phyloP scores from a whole-genome alignment of 2,329 filamentous ascomycete species.

The Emmonsiellopsis sp. region DNA sequence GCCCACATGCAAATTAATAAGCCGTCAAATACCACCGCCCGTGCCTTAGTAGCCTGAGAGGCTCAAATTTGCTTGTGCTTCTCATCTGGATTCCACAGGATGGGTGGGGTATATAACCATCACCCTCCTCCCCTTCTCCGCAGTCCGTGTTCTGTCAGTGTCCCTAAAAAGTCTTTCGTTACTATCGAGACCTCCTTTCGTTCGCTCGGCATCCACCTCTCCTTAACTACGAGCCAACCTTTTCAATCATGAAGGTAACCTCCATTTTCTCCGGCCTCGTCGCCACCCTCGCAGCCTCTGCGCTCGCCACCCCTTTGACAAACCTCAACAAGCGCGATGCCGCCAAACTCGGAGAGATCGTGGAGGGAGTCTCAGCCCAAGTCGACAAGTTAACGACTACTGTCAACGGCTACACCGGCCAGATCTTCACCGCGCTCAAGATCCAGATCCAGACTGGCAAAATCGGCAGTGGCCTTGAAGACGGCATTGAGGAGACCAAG shows the following conservation, averaged over 20 bases:
- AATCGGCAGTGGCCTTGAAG: conserved; percentile 7
- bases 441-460: conserved; percentile 11
- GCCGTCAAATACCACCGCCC: no score
- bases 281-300: not conserved
- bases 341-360: conserved; percentile 10
- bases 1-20: no score
- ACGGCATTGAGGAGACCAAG: conserved; percentile 6
- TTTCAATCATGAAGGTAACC: not conserved
- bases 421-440: conserved; percentile 9
- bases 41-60: not conserved
- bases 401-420: conserved; percentile 12
- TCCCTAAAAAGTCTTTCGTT: not conserved
- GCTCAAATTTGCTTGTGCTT: not conserved
- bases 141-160: not conserved
- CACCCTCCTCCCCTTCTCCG: not conserved
- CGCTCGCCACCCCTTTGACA: conserved; percentile 4
- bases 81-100: not conserved
- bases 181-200: not conserved
- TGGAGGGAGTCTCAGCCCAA: conserved; percentile 8
- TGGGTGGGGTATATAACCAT: not conserved
- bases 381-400: conserved; percentile 12
- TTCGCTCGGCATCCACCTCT: not conserved
- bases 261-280: not conserved
- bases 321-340: conserved; percentile 10
- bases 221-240: not conserved